Evolutionary conservation across 495 filamentous ascomycete genomes (phyloP).

Genomic region (Staphylotrichum longicolle): DNA sequence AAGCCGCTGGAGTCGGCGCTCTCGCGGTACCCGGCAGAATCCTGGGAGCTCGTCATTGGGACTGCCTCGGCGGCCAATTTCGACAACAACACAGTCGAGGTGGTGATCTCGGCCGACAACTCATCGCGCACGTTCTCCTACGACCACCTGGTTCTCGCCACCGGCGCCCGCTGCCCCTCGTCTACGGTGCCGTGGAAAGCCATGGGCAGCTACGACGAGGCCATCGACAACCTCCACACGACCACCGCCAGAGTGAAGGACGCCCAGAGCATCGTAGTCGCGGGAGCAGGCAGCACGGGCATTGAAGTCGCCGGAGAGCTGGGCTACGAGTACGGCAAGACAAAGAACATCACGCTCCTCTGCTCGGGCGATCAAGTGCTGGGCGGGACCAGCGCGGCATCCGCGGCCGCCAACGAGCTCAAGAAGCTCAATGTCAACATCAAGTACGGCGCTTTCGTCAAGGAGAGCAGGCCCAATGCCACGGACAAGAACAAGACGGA

Average conservation of each 20-base stretch:
- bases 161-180: slow-evolving; percentile 72
- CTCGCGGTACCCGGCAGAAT: slow-evolving; percentile 38
- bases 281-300: slow-evolving; percentile 45
- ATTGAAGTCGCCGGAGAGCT: slow-evolving; percentile 46
- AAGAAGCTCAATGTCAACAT: slow-evolving; percentile 52
- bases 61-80: slow-evolving; percentile 39
- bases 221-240: slow-evolving; percentile 26
- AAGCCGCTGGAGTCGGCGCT: slow-evolving; percentile 43
- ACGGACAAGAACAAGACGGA: slow-evolving; percentile 38
- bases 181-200: slow-evolving; percentile 45
- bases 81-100: slow-evolving; percentile 57
- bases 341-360: slow-evolving; percentile 51
- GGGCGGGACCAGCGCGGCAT: slow-evolving; percentile 35
- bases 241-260: slow-evolving; percentile 33
- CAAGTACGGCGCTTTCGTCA: slow-evolving; percentile 40
- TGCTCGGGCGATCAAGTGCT: slow-evolving; percentile 44
- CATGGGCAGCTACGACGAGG: slow-evolving; percentile 38
- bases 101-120: slow-evolving; percentile 28
- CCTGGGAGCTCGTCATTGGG: slow-evolving; percentile 46
- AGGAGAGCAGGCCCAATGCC: slow-evolving; percentile 9
- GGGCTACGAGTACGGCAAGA: slow-evolving; percentile 45
- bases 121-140: slow-evolving; percentile 49
- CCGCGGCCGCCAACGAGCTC: slow-evolving; percentile 42
- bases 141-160: slow-evolving; percentile 86
- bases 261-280: slow-evolving; percentile 46